A percentile compares a stretch with the other conserved stretches of the same genome.
Conservation (phyloP, 768 basidiomycete genomes). For the Terana coerulea region DNA sequence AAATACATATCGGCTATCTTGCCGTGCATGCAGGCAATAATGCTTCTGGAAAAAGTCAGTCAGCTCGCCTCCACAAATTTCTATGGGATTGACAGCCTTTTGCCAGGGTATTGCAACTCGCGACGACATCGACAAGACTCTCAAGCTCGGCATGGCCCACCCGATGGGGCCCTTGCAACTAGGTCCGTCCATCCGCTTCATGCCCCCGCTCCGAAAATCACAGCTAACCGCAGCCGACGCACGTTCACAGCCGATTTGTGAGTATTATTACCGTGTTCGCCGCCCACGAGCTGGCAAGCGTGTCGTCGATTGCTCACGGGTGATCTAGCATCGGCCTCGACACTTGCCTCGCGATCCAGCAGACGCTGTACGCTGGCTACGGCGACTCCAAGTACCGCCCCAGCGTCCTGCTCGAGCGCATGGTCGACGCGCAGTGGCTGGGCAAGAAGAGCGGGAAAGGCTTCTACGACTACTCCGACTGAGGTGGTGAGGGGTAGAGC, state of each 20-base stretch:
- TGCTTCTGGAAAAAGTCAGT: constrained; percentile 83
- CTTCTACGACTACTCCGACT: constrained; percentile 77
- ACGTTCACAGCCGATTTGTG: constrained; percentile 33
- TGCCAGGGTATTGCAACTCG: constrained; percentile 84
- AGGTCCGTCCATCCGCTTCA: constrained; percentile 37
- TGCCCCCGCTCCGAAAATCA: background rate
- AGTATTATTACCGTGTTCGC: constrained; percentile 11
- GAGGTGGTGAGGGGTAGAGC: background rate
- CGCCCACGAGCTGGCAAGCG: background rate
- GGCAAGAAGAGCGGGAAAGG: constrained; percentile 93
- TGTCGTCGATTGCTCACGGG: constrained; percentile 1
- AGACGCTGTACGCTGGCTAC: constrained; percentile 84
- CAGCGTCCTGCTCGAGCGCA: constrained; percentile 81
- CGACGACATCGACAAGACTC: constrained; percentile 93
- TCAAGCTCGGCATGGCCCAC: constrained; percentile 91
- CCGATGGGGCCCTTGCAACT: constrained; percentile 94
- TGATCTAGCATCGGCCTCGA: constrained; percentile 86
- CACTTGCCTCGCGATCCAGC: constrained; percentile 91
- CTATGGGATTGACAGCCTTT: background rate
- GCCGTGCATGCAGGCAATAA: constrained; percentile 65
- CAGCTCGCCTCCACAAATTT: background rate
- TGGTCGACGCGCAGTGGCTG: constrained; percentile 96
- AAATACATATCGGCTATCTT: constrained; percentile 1
- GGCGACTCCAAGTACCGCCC: constrained; percentile 96
- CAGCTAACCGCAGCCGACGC: constrained; percentile 11